A percentile compares a stretch with the other conserved stretches of the same genome.
phyloP scores from a whole-genome alignment of 805 yeast species.

The Kodamaea nitidulidarum region DNA sequence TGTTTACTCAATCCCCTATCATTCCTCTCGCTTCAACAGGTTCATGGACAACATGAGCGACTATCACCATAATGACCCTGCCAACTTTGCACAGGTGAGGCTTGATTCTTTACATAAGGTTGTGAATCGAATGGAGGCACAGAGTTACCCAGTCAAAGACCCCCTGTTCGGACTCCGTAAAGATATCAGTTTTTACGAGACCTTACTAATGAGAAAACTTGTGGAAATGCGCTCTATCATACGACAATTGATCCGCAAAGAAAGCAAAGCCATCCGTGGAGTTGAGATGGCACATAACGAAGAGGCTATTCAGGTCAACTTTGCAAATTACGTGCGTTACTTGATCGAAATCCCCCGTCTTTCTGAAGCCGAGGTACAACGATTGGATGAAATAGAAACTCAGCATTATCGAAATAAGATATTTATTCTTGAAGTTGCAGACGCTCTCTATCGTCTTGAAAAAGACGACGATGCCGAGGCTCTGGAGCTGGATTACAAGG shows the following conservation, averaged over 20 bases:
- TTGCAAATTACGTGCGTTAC: constrained; percentile 34
- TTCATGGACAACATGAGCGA: constrained; percentile 29
- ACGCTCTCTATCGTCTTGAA: constrained; percentile 22
- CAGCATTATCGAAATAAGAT: constrained; percentile 28
- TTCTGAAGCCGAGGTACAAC: constrained; percentile 8
- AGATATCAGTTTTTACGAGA: constrained; percentile 27
- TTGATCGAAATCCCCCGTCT: constrained; percentile 28
- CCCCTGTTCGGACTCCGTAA: constrained; percentile 7
- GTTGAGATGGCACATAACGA: constrained; percentile 20
- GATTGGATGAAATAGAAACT: constrained; percentile 18
- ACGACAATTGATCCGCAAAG: constrained; percentile 20
- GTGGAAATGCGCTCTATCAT: constrained; percentile 25
- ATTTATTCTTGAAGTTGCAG: constrained; percentile 24
- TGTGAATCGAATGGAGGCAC: constrained; percentile 14
- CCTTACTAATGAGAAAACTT: constrained; percentile 28
- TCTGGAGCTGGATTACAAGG: constrained; percentile 18
- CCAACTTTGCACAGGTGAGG: constrained; percentile 34
- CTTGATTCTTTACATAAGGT: constrained; percentile 30
- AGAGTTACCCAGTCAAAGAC: constrained; percentile 1
- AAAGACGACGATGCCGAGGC: constrained; percentile 27
- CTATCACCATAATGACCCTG: constrained; percentile 34
- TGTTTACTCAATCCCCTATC: constrained; percentile 27
- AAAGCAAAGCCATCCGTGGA: constrained; percentile 6
- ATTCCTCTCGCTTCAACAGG: constrained; percentile 26
- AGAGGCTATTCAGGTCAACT: constrained; percentile 37